phyloP scores from a whole-genome alignment of 345 rosid species.

The Pistacia vera region DNA sequence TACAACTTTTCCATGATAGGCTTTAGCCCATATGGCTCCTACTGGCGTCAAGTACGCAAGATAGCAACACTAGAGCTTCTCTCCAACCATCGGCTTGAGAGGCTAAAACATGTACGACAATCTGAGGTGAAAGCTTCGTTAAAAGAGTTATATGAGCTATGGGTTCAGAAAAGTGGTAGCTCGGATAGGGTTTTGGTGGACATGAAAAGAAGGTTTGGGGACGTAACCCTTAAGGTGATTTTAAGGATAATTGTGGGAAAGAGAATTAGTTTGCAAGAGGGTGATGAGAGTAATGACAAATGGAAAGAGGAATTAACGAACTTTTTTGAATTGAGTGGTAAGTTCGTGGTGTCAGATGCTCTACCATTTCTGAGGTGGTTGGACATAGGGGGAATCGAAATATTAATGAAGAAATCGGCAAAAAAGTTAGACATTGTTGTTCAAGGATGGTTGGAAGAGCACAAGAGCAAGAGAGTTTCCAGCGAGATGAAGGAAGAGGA shows the following conservation, averaged over 20 bases:
- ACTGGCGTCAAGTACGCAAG: conserved; percentile 40
- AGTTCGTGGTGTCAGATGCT: conserved; percentile 30
- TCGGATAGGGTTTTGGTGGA: conserved; percentile 22
- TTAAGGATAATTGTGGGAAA: conserved; percentile 27
- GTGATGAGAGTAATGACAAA: background rate
- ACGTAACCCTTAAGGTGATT: conserved; percentile 25
- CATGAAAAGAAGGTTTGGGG: conserved; percentile 38
- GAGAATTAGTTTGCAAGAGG: conserved; percentile 2
- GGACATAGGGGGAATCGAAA: conserved; percentile 41
- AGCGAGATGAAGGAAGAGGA: background rate
- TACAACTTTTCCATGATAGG: too few species aligned
- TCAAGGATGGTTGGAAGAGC: conserved; percentile 43
- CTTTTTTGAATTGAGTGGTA: conserved; percentile 22
- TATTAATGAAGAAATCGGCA: conserved; percentile 29
- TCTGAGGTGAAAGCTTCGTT: conserved; percentile 14
- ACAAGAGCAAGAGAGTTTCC: conserved; percentile 26
- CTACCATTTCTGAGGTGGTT: conserved; percentile 35
- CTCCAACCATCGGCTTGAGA: conserved; percentile 34
- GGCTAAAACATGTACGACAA: conserved; percentile 23
- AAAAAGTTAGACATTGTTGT: conserved; percentile 25
- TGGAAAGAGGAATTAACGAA: conserved; percentile 9
- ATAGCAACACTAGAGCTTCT: conserved; percentile 31
- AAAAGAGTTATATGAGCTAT: conserved; percentile 22
- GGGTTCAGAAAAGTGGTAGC: conserved; percentile 1
- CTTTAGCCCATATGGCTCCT: background rate